phyloP scores from a whole-genome alignment of 2,329 filamentous ascomycete genomes.

The Pyrenophora graminea region DNA sequence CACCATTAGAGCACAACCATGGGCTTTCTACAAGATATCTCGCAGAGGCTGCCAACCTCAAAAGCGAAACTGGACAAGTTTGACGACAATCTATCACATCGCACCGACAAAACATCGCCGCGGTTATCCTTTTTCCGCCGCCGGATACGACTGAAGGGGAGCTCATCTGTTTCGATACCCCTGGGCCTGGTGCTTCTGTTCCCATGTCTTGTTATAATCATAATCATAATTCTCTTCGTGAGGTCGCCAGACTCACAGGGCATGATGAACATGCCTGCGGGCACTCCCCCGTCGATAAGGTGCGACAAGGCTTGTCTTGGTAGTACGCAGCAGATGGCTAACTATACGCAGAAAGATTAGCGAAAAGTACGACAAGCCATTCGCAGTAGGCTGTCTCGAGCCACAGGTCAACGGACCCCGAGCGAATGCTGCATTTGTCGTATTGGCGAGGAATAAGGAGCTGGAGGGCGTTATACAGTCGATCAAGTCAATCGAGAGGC shows the following conservation, averaged over 20 bases:
- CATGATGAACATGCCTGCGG: constrained; percentile 83
- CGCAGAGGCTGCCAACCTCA: constrained; percentile 52
- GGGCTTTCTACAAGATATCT: constrained; percentile 40
- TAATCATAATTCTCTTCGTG: constrained; percentile 88
- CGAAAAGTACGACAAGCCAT: constrained; percentile 96
- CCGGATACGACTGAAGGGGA: constrained; percentile 85
- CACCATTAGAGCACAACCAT: constrained; percentile 13
- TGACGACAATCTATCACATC: constrained; percentile 50
- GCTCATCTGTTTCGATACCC: constrained; percentile 90
- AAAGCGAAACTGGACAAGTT: constrained; percentile 49
- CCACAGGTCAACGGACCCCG: constrained; percentile 75
- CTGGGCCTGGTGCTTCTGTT: constrained; percentile 91
- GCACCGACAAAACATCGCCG: constrained; percentile 51
- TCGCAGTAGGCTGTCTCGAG: constrained; percentile 85
- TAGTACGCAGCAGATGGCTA: constrained; percentile 11
- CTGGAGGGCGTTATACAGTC: constrained; percentile 94
- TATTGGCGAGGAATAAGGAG: constrained; percentile 94
- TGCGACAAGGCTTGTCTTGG: constrained; percentile 47
- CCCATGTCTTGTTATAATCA: constrained; percentile 84
- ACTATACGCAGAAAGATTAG: constrained; percentile 77
- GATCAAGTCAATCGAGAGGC: constrained; percentile 94
- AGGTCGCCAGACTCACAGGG: constrained; percentile 83
- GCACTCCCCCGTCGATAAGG: constrained; percentile 87
- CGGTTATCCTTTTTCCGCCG: constrained; percentile 80
- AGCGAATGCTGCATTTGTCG: constrained; percentile 94